Conservation (phyloP, 1,284 basidiomycete genomes). For the Clitocybe nebularis region DNA sequence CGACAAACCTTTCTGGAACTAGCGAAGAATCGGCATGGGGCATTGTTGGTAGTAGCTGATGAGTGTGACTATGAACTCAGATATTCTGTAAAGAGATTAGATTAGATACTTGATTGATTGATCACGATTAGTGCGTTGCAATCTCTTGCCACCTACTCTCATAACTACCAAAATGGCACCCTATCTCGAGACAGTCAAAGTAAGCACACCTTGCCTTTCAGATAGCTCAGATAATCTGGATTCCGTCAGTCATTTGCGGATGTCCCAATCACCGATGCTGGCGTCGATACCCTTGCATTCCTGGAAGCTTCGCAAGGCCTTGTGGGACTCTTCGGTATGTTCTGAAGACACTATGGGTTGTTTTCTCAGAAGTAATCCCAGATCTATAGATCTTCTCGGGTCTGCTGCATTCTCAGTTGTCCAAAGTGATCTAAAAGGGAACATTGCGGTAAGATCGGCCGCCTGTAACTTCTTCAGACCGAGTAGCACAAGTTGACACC, state of each 20-base stretch:
- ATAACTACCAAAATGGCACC: constrained; percentile 62
- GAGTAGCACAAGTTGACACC: too few relatives aligned
- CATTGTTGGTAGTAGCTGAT: constrained; percentile 43
- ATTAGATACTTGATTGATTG: constrained; percentile 10
- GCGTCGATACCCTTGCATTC: constrained; percentile 88
- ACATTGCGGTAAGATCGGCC: constrained; percentile 75
- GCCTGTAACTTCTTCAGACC: too few relatives aligned
- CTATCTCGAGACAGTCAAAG: constrained; percentile 83
- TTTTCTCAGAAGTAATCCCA: constrained; percentile 1
- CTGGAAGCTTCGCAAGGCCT: constrained; percentile 89
- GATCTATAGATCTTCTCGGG: constrained; percentile 79
- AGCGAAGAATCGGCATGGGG: constrained; percentile 81
- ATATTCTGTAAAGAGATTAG: constrained; percentile 9
- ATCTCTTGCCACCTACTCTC: too few relatives aligned
- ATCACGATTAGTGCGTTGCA: background rate
- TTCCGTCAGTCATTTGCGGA: constrained; percentile 80
- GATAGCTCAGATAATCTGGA: constrained; percentile 4
- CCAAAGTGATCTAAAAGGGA: constrained; percentile 86
- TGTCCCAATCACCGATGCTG: constrained; percentile 82
- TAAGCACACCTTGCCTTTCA: constrained; percentile 27
- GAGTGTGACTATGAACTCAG: background rate
- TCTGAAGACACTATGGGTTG: background rate
- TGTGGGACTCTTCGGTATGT: constrained; percentile 86
- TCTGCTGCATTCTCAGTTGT: constrained; percentile 86
- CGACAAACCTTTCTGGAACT: constrained; percentile 50